Conservation (phyloP, 768 basidiomycete species). For the Tylopilus felleus region DNA sequence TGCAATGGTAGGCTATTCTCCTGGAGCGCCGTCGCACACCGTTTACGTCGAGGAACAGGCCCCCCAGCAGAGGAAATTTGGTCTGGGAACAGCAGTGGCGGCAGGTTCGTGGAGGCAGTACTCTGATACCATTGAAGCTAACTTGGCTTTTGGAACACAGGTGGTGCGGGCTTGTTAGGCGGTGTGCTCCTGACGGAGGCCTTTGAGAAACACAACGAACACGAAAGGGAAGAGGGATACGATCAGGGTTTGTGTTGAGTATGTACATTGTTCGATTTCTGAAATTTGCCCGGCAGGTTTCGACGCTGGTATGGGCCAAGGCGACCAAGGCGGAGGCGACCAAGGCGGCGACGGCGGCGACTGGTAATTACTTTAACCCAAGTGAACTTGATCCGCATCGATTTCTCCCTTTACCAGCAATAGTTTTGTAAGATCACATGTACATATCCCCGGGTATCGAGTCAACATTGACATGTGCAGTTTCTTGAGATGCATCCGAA, state of each 20-base stretch:
- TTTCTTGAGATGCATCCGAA: neutral
- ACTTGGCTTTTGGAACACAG: slow-evolving; percentile 28
- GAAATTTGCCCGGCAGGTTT: slow-evolving; percentile 22
- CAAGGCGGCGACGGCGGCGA: neutral
- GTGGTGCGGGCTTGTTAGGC: slow-evolving; percentile 64
- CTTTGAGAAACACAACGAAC: slow-evolving; percentile 41
- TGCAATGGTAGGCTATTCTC: slow-evolving; percentile 30
- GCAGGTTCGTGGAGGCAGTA: slow-evolving; percentile 37
- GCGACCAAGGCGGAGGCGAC: neutral
- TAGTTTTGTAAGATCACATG: slow-evolving; percentile 18
- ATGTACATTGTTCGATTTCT: slow-evolving; percentile 2
- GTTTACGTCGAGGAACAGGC: slow-evolving; percentile 38
- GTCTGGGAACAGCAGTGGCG: slow-evolving; percentile 45
- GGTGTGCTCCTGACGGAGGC: slow-evolving; percentile 55
- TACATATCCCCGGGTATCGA: slow-evolving; percentile 2
- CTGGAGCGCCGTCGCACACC: slow-evolving; percentile 21
- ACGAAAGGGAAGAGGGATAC: slow-evolving; percentile 31
- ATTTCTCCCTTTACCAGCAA: neutral
- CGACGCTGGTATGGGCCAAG: slow-evolving; percentile 8
- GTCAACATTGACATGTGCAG: neutral
- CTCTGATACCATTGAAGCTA: neutral
- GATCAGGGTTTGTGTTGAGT: slow-evolving; percentile 32
- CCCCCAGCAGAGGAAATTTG: slow-evolving; percentile 42
- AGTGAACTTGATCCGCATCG: neutral
- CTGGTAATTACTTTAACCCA: slow-evolving; percentile 6